A percentile compares a stretch with the other conserved stretches of the same genome.
Evolutionary conservation across 208 protist genomes (phyloP).

Genomic region (Trypanosoma caninum): DNA sequence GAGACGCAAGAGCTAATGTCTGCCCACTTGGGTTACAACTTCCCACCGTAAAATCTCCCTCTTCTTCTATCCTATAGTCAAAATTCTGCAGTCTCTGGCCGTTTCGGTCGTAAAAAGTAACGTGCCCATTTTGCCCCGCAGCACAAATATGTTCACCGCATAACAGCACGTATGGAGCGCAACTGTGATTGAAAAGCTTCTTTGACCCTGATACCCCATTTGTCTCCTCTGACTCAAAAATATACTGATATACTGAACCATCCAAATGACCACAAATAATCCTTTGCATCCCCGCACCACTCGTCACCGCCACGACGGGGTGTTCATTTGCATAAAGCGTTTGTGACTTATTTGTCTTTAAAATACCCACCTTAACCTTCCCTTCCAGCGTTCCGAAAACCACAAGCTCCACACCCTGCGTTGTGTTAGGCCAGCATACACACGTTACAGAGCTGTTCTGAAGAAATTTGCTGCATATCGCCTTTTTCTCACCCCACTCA

Average conservation of each 20-base stretch:
- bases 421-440: constrained; percentile 90
- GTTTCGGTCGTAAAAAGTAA: constrained; percentile 93
- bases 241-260: constrained; percentile 85
- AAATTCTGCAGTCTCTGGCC: constrained; percentile 86
- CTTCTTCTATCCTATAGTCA: constrained; percentile 77
- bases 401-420: constrained; percentile 91
- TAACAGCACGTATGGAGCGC: constrained; percentile 84
- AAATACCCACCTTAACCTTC: constrained; percentile 92
- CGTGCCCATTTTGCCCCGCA: constrained; percentile 85
- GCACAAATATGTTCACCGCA: constrained; percentile 93
- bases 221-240: constrained; percentile 83
- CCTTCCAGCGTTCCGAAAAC: constrained; percentile 94
- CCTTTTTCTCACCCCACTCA: constrained; percentile 97
- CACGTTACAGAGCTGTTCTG: constrained; percentile 88
- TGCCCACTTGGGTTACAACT: constrained; percentile 94
- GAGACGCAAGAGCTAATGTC: constrained; percentile 84
- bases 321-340: constrained; percentile 92
- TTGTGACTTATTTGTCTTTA: constrained; percentile 93
- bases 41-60: constrained; percentile 90
- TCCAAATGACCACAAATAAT: constrained; percentile 93
- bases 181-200: constrained; percentile 87
- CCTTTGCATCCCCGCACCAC: constrained; percentile 71
- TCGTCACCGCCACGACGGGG: constrained; percentile 79
- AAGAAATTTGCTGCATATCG: constrained; percentile 97
- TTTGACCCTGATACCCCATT: constrained; percentile 57